phyloP scores from a whole-genome alignment of 176 grass and related monocot genomes.

The Hyparrhenia diplandra region DNA sequence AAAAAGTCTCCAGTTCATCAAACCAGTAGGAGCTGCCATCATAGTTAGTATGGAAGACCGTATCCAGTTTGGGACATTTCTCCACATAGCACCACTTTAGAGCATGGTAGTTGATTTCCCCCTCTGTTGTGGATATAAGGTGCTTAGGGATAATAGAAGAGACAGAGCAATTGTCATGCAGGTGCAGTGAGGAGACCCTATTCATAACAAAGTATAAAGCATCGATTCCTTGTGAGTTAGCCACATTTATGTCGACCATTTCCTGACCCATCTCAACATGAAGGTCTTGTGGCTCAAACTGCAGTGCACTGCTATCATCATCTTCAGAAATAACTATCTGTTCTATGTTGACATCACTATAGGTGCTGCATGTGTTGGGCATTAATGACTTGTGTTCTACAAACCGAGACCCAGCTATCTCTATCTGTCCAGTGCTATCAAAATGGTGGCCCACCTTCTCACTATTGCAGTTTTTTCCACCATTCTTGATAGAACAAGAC shows the following conservation, averaged over 20 bases:
- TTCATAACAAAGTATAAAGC: not conserved
- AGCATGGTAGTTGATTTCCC: fast-evolving
- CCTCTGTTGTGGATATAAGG: not conserved
- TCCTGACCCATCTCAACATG: not conserved
- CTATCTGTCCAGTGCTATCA: not conserved
- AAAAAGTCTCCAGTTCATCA: not conserved
- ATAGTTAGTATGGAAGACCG: not conserved
- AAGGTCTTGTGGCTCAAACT: not conserved
- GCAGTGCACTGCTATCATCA: too few relatives aligned
- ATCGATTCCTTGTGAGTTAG: too few relatives aligned
- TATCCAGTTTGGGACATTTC: not conserved
- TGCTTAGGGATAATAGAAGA: not conserved
- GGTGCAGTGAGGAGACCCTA: not conserved
- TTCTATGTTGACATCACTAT: not conserved
- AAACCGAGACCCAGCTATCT: not conserved
- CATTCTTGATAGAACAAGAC: not conserved
- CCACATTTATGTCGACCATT: too few relatives aligned
- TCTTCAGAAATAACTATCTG: too few relatives aligned
- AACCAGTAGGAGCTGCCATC: not conserved
- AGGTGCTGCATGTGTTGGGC: not conserved
- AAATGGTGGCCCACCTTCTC: not conserved
- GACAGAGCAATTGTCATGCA: not conserved
- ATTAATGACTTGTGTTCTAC: too few relatives aligned
- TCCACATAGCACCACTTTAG: not conserved
- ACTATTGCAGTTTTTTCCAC: not conserved